Evolutionary conservation across 176 grass and related monocot genomes (phyloP).

Genomic region (Stipa capillata): DNA sequence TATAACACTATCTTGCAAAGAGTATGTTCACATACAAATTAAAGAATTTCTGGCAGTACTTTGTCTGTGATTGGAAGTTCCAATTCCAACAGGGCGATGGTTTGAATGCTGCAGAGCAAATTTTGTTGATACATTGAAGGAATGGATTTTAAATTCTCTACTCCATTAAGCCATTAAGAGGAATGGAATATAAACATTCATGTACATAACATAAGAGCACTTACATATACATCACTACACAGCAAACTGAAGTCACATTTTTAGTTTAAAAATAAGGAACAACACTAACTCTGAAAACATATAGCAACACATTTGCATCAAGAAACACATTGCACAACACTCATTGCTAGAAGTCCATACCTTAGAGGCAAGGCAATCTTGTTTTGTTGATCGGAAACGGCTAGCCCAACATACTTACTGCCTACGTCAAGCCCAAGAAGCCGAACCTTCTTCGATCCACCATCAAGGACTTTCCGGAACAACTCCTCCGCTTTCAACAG

Average conservation of each 20-base stretch:
- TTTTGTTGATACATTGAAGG: not conserved
- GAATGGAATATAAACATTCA: not conserved
- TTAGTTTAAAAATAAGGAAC: not conserved
- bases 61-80: not conserved
- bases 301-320: not conserved
- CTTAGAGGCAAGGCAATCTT: conserved; percentile 62
- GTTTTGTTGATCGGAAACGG: conserved; percentile 57
- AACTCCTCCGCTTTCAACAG: conserved; percentile 44
- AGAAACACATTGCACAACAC: not conserved
- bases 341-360: conserved; percentile 23
- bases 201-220: not conserved
- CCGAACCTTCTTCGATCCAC: conserved; percentile 9
- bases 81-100: not conserved
- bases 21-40: not conserved
- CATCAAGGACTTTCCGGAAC: conserved; percentile 58
- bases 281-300: not conserved
- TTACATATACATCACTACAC: not conserved
- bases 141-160: not conserved
- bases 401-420: conserved; percentile 73
- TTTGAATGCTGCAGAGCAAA: not conserved
- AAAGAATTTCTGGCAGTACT: not conserved
- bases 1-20: not conserved
- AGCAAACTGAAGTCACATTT: not conserved
- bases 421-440: conserved; percentile 89
- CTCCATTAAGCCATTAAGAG: not conserved